Evolutionary conservation across 2,329 filamentous ascomycete genomes (phyloP).

Genomic region (Talaromyces sp.): DNA sequence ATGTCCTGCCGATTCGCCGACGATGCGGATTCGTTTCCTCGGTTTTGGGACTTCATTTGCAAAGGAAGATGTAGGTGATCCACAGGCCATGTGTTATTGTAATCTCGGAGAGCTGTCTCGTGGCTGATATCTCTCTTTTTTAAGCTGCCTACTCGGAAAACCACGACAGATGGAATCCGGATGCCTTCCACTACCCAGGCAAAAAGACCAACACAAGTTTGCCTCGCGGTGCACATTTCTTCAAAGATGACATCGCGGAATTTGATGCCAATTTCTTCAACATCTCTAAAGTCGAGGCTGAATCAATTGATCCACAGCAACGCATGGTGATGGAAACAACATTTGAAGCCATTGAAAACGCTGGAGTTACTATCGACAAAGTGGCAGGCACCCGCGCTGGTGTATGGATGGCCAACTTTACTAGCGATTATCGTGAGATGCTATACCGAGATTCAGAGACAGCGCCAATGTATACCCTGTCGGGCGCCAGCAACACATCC

Average conservation of each 20-base stretch:
- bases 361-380: conserved; percentile 14
- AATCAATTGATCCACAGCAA: conserved; percentile 10
- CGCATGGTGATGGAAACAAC: conserved; percentile 23
- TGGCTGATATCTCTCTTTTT: not conserved
- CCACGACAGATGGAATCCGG: conserved; percentile 2
- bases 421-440: conserved; percentile 18
- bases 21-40: conserved; percentile 10
- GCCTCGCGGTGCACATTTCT: conserved; percentile 3
- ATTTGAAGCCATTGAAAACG: conserved; percentile 33
- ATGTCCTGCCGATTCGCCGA: conserved; percentile 18
- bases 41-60: conserved; percentile 16
- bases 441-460: conserved; percentile 13
- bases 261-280: conserved; percentile 27
- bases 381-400: conserved; percentile 20
- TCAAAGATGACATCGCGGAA: conserved; percentile 16
- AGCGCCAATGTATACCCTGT: conserved; percentile 56
- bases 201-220: conserved; percentile 4
- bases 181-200: conserved; percentile 4
- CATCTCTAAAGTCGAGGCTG: conserved; percentile 1
- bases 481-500: conserved; percentile 57
- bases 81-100: conserved; percentile 9
- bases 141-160: conserved; percentile 3
- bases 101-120: not conserved
- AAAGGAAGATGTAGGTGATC: conserved; percentile 2
- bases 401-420: conserved; percentile 22